A percentile compares a stretch with the other conserved stretches of the same genome.
Conservation (phyloP, 441 rosid genomes). For the Erodium moschatum region DNA sequence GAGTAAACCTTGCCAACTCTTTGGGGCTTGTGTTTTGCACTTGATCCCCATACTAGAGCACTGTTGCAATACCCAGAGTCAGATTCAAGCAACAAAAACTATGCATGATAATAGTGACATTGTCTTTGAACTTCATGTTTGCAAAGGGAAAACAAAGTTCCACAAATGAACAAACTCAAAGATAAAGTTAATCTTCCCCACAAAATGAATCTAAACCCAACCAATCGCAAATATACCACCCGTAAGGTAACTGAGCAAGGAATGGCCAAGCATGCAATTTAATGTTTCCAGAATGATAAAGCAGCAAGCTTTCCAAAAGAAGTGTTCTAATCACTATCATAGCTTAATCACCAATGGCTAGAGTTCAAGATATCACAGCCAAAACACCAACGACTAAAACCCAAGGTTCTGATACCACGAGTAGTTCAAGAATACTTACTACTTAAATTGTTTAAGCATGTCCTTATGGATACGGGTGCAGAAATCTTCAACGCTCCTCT, state of each 20-base stretch:
- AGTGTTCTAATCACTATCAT: neutral
- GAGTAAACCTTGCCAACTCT: conserved; percentile 87
- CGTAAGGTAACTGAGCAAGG: no score
- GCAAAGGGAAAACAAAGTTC: neutral
- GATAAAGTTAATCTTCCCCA: no score
- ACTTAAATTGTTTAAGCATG: conserved; percentile 83
- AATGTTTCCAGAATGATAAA: no score
- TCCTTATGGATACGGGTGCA: conserved; percentile 83
- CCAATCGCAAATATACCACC: no score
- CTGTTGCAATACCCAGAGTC: conserved; percentile 31
- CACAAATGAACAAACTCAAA: neutral
- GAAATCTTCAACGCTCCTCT: conserved; percentile 81
- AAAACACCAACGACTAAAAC: no score
- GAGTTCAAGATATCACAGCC: no score
- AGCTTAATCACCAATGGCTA: no score
- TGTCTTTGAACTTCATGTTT: neutral
- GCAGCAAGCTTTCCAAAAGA: neutral
- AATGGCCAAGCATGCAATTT: neutral
- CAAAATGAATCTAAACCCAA: no score
- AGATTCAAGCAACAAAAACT: conserved; percentile 5
- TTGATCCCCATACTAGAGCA: conserved; percentile 95
- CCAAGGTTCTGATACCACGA: no score
- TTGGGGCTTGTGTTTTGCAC: conserved; percentile 92
- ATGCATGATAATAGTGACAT: neutral
- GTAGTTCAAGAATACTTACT: conserved; percentile 41